Evolutionary conservation across 495 filamentous ascomycete species (phyloP), one percentile per base, ranked within the genome.

Genomic region (Penicillium mononematosum): DNA sequence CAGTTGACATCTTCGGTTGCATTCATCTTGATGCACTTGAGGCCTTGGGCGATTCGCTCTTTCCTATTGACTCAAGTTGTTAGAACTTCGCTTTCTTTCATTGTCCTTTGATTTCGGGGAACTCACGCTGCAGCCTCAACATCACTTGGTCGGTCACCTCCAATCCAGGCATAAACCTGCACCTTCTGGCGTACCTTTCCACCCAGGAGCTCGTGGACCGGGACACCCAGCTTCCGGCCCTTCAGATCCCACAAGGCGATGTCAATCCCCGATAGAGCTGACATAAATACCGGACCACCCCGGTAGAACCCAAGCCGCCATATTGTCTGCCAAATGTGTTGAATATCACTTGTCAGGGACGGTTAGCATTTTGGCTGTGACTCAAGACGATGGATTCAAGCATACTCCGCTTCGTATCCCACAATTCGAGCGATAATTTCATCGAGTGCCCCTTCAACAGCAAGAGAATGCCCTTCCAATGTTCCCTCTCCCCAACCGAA

Each of bases 161-260:
- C 89, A 64, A 93, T 91, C 89, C 89, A 93, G n/a, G 86, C 84
- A 65, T 93, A 93, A 4, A 93, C 89, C 58, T 82, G 83, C 27
- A 91, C 69, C 67, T 87, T 89, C 62, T 87, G 74, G 29, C 89
- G 78, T 38, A 92, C 86, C 61, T 89, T 88, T 17, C 89, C 89
- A 14, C 89, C 89, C 3, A 93, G 74, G 12, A 93, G 74, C 60
- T 90, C 83, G 61, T 88, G 85, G 25, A 93, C 78, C 1, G 89
- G 89, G 2, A 92, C 85, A 11, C 81, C 79, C 19, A 92, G 71
- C 57, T 63, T 70, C 3, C 75, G 70, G 3, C 77, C 76, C 63
- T 92, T 92, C 43, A 92, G 64, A 75, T 92, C 89, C 89, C 89
- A 92, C 5, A 93, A 74, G 0, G 89, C 89, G 65, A 93, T 92